phyloP scores from a whole-genome alignment of 305 asterid species.

The Euphrasia arctica region DNA sequence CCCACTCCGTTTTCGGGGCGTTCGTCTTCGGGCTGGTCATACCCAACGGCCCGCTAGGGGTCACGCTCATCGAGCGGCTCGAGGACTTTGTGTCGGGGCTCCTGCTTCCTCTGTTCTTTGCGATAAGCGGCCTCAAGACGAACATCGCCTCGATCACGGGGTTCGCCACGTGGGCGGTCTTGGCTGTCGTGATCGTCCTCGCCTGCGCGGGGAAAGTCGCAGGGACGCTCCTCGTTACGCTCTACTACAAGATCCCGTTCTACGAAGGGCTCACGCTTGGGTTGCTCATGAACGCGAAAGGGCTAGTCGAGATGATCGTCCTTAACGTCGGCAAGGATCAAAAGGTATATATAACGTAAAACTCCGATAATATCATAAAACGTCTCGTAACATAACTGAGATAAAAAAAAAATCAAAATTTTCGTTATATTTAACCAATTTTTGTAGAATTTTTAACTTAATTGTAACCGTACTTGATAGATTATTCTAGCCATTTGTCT shows the following conservation, averaged over 20 bases:
- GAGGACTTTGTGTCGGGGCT: conserved; percentile 87
- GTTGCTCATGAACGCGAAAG: conserved; percentile 88
- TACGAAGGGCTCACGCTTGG: conserved; percentile 81
- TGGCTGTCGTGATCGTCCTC: conserved; percentile 52
- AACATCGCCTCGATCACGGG: conserved; percentile 48
- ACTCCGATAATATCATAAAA: no score
- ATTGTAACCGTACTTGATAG: no score
- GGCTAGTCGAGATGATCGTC: conserved; percentile 90
- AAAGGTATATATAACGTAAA: conserved; percentile 34
- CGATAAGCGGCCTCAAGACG: conserved; percentile 80
- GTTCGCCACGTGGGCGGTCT: conserved; percentile 49
- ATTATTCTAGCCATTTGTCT: no score
- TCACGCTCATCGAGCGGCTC: conserved; percentile 65
- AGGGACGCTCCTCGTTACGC: conserved; percentile 67
- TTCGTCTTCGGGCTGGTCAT: conserved; percentile 74
- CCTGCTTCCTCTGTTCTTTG: conserved; percentile 75
- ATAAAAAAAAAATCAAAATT: no score
- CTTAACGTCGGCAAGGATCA: conserved; percentile 93
- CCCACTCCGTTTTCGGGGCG: conserved; percentile 86
- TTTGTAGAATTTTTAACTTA: no score
- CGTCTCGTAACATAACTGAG: background rate
- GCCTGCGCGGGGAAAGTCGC: conserved; percentile 81
- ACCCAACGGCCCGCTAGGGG: conserved; percentile 80
- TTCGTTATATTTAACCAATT: no score
- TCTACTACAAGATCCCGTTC: conserved; percentile 68